Percentiles rank a stretch among this genome's conserved stretches.
These are phyloP conservation scores for Backusella psychrophila DNA, from an alignment of 192 early-diverging fungal genomes.

Conservation along the genomic window DNA sequence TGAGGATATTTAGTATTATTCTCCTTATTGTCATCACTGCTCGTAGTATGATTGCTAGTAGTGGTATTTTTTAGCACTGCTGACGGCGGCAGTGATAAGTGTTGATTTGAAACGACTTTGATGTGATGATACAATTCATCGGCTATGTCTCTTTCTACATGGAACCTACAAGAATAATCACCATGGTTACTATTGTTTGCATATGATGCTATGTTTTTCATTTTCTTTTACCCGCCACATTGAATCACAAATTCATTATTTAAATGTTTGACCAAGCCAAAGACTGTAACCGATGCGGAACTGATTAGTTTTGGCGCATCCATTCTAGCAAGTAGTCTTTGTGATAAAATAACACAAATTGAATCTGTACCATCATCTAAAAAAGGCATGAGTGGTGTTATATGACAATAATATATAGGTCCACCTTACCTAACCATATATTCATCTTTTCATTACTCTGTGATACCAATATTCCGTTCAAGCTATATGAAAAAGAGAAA, in stretches of 20 bases:
- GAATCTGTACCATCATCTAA: conserved; percentile 18
- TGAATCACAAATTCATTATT: neutral
- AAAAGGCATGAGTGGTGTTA: neutral
- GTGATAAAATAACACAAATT: conserved; percentile 2
- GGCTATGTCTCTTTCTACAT: neutral
- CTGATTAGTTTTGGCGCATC: neutral
- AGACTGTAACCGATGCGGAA: neutral
- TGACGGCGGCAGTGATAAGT: neutral
- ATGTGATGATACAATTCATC: neutral
- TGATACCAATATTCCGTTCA: conserved; percentile 15
- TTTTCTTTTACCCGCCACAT: conserved; percentile 8
- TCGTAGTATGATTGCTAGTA: neutral
- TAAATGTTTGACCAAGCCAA: conserved; percentile 4
- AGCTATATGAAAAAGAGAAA: neutral
- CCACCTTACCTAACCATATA: conserved; percentile 15
- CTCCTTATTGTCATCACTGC: neutral
- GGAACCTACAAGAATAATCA: neutral
- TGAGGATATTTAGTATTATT: neutral
- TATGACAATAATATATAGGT: neutral
- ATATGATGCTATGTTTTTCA: no score
- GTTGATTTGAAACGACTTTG: neutral
- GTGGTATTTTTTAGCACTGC: no score
- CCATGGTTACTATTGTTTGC: no score
- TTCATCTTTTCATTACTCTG: neutral
- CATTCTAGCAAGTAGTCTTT: neutral